phyloP scores from a whole-genome alignment of 2,329 filamentous ascomycete genomes.

The Trichophyton equinum region DNA sequence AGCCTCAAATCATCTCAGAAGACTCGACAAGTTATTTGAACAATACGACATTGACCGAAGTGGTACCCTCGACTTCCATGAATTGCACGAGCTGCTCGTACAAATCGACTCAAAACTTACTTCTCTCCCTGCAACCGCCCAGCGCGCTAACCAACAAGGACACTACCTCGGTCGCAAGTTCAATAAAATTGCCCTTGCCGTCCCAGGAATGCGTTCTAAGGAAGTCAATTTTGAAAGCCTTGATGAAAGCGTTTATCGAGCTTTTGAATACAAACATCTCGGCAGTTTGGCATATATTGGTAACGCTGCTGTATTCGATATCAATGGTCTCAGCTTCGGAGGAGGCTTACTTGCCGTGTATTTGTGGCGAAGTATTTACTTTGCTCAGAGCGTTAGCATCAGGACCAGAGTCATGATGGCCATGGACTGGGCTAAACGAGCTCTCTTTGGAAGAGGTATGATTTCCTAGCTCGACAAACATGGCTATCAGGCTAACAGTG shows the following conservation, averaged over 20 bases:
- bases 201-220: slow-evolving; percentile 64
- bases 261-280: slow-evolving; percentile 87
- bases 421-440: slow-evolving; percentile 98
- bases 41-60: slow-evolving; percentile 88
- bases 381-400: slow-evolving; percentile 91
- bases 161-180: slow-evolving; percentile 86
- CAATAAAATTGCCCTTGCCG: slow-evolving; percentile 71
- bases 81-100: slow-evolving; percentile 72
- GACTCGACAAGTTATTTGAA: slow-evolving; percentile 80
- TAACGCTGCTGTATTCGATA: slow-evolving; percentile 90
- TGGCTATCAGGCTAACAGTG: background rate
- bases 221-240: slow-evolving; percentile 78
- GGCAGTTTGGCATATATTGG: slow-evolving; percentile 90
- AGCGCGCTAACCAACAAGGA: slow-evolving; percentile 92
- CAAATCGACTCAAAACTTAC: slow-evolving; percentile 95
- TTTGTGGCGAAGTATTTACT: slow-evolving; percentile 91
- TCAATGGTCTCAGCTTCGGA: slow-evolving; percentile 62
- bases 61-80: slow-evolving; percentile 86
- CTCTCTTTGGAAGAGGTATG: slow-evolving; percentile 84
- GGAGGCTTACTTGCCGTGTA: slow-evolving; percentile 90
- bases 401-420: slow-evolving; percentile 77
- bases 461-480: background rate
- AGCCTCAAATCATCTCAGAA: slow-evolving; percentile 70
- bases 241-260: slow-evolving; percentile 83
- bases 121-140: slow-evolving; percentile 84